Conservation (phyloP, 768 basidiomycete species). For the Mycena amicta region DNA sequence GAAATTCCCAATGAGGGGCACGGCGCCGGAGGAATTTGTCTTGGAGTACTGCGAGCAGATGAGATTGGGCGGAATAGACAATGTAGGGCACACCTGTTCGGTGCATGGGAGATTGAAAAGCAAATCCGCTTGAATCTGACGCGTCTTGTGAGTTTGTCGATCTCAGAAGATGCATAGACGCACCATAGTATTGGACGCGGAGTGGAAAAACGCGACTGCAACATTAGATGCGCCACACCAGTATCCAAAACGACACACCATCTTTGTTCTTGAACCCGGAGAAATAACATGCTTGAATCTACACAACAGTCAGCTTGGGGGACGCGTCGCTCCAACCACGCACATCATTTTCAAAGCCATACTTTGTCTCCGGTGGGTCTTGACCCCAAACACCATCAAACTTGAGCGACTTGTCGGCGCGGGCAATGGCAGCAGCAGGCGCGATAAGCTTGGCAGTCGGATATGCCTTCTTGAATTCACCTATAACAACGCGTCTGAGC, state of each 20-base stretch:
- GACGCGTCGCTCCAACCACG: slow-evolving; percentile 6
- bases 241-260: not conserved
- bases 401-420: slow-evolving; percentile 50
- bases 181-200: slow-evolving; percentile 68
- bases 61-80: not conserved
- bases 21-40: slow-evolving; percentile 27
- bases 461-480: slow-evolving; percentile 68
- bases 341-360: slow-evolving; percentile 78
- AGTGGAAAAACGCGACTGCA: slow-evolving; percentile 75
- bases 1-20: slow-evolving; percentile 31
- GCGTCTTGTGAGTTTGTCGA: not conserved
- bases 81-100: slow-evolving; percentile 58
- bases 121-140: slow-evolving; percentile 66
- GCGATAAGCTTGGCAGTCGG: slow-evolving; percentile 73
- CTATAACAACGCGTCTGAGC: slow-evolving; percentile 27
- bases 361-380: slow-evolving; percentile 66
- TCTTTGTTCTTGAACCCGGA: slow-evolving; percentile 77
- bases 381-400: slow-evolving; percentile 73
- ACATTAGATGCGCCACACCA: not conserved
- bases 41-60: slow-evolving; percentile 41
- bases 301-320: not conserved
- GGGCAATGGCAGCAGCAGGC: slow-evolving; percentile 56
- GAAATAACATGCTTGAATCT: slow-evolving; percentile 67
- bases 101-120: slow-evolving; percentile 79
- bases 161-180: too few species aligned